Conservation (phyloP, 305 asterid species). For the Nicotiana rustica region DNA sequence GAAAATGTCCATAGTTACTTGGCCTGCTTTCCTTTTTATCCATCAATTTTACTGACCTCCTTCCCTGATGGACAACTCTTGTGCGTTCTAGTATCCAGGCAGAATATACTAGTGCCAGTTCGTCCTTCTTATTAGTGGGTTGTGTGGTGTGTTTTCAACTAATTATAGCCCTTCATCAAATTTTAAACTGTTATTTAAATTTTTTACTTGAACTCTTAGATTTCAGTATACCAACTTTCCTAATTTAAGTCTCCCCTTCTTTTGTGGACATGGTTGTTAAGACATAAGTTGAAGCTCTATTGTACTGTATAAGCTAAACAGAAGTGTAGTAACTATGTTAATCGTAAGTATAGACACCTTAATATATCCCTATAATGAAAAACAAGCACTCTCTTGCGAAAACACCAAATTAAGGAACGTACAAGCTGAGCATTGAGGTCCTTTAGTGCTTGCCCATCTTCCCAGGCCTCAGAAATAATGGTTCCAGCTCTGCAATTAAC, state of each 20-base stretch:
- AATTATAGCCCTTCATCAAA: not conserved
- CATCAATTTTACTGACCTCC: not conserved
- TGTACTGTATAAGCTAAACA: conserved; percentile 24
- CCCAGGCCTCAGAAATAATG: conserved; percentile 97
- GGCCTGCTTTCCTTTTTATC: not conserved
- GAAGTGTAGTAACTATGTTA: not conserved
- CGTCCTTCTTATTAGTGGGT: not conserved
- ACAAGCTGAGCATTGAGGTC: conserved; percentile 96
- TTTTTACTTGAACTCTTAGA: not conserved
- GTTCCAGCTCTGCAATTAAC: conserved; percentile 88
- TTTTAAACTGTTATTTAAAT: not conserved
- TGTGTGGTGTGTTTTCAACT: not conserved
- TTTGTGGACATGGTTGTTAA: not conserved
- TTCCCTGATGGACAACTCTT: conserved; percentile 18
- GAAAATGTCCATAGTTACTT: conserved; percentile 6
- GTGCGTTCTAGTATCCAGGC: not conserved
- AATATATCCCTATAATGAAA: conserved; percentile 3
- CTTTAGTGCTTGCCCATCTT: conserved; percentile 92
- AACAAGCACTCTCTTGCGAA: conserved; percentile 10
- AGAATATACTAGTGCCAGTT: not conserved
- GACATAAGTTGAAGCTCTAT: conserved; percentile 21
- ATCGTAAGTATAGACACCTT: not conserved
- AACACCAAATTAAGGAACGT: conserved; percentile 45
- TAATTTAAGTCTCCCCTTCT: not conserved
- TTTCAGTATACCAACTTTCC: not conserved